A percentile compares a stretch with the other conserved stretches of the same genome.
Evolutionary conservation across 2,329 filamentous ascomycete species (phyloP).

Genomic region (Nectriaceae sp.): DNA sequence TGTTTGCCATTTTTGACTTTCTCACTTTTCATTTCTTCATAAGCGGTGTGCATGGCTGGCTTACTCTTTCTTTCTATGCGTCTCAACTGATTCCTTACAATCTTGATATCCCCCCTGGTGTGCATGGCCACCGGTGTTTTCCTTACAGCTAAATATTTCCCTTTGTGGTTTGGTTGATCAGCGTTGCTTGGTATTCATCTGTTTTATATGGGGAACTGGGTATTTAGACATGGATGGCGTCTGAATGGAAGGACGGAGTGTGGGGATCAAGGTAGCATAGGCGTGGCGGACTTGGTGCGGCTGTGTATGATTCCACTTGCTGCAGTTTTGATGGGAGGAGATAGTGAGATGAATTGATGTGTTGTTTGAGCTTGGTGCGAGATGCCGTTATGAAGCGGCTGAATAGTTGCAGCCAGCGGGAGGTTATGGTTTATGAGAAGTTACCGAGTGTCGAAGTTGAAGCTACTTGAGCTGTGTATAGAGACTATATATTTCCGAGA

Average conservation of each 20-base stretch:
- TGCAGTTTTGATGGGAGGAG: neutral
- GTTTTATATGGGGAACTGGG: constrained; percentile 13
- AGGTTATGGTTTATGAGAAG: no score
- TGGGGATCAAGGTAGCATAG: neutral
- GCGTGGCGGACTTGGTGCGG: constrained; percentile 5
- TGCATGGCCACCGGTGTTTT: constrained; percentile 12
- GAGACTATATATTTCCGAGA: no score
- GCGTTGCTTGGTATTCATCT: constrained; percentile 18
- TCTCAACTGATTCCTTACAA: constrained; percentile 7
- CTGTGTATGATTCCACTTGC: neutral
- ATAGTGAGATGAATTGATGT: neutral
- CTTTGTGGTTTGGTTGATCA: constrained; percentile 7
- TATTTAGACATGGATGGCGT: constrained; percentile 29
- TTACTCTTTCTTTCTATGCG: neutral
- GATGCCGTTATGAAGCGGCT: no score
- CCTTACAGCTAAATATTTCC: neutral
- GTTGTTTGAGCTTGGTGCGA: neutral
- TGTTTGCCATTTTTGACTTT: neutral
- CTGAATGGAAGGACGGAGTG: constrained; percentile 12
- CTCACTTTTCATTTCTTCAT: constrained; percentile 3
- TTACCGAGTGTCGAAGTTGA: no score
- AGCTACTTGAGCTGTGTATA: no score
- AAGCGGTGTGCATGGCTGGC: constrained; percentile 5
- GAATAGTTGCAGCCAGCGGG: no score
- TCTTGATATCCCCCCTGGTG: constrained; percentile 28